A percentile compares a stretch with the other conserved stretches of the same genome.
Evolutionary conservation across 331 rosid species (phyloP).

Genomic region (Telfairia occidentalis): DNA sequence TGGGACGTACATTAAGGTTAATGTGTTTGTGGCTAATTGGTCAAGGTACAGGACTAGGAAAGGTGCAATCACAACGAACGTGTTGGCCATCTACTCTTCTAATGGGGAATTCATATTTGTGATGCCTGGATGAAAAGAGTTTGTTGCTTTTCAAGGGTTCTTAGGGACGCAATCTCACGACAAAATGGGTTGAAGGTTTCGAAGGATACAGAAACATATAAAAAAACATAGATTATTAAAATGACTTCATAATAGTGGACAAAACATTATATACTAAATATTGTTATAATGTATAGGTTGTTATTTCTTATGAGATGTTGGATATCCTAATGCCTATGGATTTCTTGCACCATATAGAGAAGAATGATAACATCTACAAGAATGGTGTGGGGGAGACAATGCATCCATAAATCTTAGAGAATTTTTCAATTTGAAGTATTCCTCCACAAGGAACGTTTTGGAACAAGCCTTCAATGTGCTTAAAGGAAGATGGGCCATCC

Average conservation of each 20-base stretch:
- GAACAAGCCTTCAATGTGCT: not conserved
- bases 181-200: not conserved
- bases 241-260: not conserved
- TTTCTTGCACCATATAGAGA: not conserved
- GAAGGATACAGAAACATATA: not conserved
- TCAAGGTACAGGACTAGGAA: too few species aligned
- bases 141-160: not conserved
- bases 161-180: not conserved
- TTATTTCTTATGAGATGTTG: not conserved
- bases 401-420: not conserved
- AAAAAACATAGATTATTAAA: too few species aligned
- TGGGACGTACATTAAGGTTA: not conserved
- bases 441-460: not conserved
- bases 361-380: not conserved
- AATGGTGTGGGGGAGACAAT: not conserved
- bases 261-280: too few species aligned
- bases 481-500: not conserved
- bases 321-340: not conserved
- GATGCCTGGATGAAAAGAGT: too few species aligned
- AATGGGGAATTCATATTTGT: too few species aligned
- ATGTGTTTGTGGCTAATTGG: not conserved
- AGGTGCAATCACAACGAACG: not conserved
- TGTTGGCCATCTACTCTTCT: not conserved
- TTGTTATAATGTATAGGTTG: not conserved
- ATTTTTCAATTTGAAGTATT: too few species aligned